Evolutionary conservation across 495 filamentous ascomycete species (phyloP).

Genomic region (Pseudomonodictys pantanalensis): DNA sequence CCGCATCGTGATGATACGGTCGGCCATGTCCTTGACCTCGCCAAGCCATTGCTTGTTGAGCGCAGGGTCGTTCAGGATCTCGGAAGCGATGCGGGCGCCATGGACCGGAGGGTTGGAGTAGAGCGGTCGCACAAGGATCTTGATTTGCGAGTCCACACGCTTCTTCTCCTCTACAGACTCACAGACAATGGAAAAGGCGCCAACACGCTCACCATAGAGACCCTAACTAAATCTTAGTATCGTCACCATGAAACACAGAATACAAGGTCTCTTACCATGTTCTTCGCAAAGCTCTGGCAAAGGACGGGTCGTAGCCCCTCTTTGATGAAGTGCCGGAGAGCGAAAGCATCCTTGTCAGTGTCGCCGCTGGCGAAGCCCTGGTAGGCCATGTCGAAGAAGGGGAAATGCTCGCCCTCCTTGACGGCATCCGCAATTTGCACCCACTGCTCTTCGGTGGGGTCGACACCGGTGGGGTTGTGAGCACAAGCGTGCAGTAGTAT

Average conservation of each 20-base stretch:
- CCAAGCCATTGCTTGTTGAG: slow-evolving; percentile 92
- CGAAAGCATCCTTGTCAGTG: slow-evolving; percentile 88
- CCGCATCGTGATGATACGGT: slow-evolving; percentile 98
- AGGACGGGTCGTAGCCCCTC: slow-evolving; percentile 87
- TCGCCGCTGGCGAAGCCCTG: slow-evolving; percentile 95
- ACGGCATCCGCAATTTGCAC: slow-evolving; percentile 84
- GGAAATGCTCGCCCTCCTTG: slow-evolving; percentile 84
- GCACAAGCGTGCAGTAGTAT: slow-evolving; percentile 96
- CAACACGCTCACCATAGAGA: slow-evolving; percentile 97
- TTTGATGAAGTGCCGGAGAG: slow-evolving; percentile 84
- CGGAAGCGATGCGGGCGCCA: slow-evolving; percentile 87
- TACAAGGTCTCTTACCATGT: slow-evolving; percentile 69
- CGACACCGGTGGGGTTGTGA: slow-evolving; percentile 97
- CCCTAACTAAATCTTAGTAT: slow-evolving; percentile 50
- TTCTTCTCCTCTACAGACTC: slow-evolving; percentile 86
- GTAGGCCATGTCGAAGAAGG: slow-evolving; percentile 99
- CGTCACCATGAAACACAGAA: neutral
- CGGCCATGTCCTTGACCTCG: slow-evolving; percentile 98
- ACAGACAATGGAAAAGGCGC: slow-evolving; percentile 90
- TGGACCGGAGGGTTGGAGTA: slow-evolving; percentile 98
- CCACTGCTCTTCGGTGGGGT: slow-evolving; percentile 92
- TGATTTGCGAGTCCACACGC: slow-evolving; percentile 94
- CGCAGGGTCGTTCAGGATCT: slow-evolving; percentile 83
- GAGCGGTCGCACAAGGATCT: slow-evolving; percentile 93
- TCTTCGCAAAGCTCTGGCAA: slow-evolving; percentile 97